phyloP scores from a whole-genome alignment of 495 filamentous ascomycete species.

The Neurospora africana region DNA sequence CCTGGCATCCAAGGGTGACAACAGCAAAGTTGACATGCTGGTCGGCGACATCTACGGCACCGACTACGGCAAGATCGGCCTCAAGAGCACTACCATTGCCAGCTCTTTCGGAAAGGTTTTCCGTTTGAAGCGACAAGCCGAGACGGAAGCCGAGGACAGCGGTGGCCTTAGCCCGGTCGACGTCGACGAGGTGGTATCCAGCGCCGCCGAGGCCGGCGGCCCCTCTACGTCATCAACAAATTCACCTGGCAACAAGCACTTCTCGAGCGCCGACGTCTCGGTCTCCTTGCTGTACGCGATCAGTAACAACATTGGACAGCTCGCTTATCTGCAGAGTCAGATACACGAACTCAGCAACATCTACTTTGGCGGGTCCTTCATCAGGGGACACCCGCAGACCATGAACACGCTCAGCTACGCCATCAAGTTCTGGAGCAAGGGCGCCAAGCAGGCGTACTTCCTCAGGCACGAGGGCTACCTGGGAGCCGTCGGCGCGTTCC shows the following conservation, averaged over 20 bases:
- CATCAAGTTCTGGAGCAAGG: slow-evolving; percentile 94
- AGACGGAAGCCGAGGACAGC: slow-evolving; percentile 67
- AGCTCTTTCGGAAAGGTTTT: slow-evolving; percentile 96
- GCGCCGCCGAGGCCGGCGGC: slow-evolving; percentile 5
- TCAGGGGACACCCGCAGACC: slow-evolving; percentile 89
- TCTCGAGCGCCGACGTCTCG: slow-evolving; percentile 40
- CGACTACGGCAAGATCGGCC: slow-evolving; percentile 87
- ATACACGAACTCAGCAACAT: slow-evolving; percentile 85
- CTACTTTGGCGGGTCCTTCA: slow-evolving; percentile 96
- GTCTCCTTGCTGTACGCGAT: slow-evolving; percentile 67
- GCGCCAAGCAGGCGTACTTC: slow-evolving; percentile 90
- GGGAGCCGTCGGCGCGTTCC: slow-evolving; percentile 89
- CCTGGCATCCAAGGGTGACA: slow-evolving; percentile 90
- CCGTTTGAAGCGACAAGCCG: slow-evolving; percentile 65
- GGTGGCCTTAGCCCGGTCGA: slow-evolving; percentile 50
- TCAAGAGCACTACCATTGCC: slow-evolving; percentile 89
- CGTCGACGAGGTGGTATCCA: slow-evolving; percentile 7
- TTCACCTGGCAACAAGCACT: slow-evolving; percentile 20
- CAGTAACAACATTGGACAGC: slow-evolving; percentile 96
- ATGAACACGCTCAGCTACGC: slow-evolving; percentile 95
- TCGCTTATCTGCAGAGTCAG: slow-evolving; percentile 88
- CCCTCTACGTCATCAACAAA: slow-evolving; percentile 8
- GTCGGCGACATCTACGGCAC: slow-evolving; percentile 97
- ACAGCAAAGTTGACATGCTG: slow-evolving; percentile 87
- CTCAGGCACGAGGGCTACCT: slow-evolving; percentile 92